Evolutionary conservation across 768 basidiomycete genomes (phyloP).

Genomic region (Roridomyces roridus): DNA sequence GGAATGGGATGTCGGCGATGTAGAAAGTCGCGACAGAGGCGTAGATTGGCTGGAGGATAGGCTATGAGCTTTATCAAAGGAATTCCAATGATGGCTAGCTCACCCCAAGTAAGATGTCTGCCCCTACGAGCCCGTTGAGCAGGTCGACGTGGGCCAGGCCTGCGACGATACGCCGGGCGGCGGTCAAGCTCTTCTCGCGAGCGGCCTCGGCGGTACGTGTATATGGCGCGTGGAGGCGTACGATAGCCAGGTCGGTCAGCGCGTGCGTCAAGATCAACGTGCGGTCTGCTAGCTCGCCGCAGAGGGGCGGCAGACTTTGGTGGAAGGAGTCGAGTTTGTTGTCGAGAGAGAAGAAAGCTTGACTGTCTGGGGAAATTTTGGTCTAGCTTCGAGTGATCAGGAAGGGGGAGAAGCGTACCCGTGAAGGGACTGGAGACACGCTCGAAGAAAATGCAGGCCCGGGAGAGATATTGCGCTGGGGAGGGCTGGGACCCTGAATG

Average conservation of each 20-base stretch:
- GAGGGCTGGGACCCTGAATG: no score
- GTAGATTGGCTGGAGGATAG: background rate
- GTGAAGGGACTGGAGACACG: no score
- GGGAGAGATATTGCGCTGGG: no score
- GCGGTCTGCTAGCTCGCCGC: background rate
- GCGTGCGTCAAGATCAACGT: background rate
- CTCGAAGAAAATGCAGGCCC: no score
- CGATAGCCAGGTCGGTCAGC: conserved; percentile 3
- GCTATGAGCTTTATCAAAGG: background rate
- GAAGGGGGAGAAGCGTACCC: no score
- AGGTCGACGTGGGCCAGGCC: background rate
- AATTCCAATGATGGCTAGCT: no score
- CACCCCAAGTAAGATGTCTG: background rate
- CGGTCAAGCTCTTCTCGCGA: background rate
- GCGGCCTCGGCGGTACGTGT: background rate
- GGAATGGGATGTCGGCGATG: background rate
- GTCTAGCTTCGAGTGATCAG: no score
- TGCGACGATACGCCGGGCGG: background rate
- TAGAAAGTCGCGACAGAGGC: background rate
- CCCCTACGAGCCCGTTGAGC: background rate
- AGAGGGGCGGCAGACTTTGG: no score
- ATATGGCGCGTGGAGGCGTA: conserved; percentile 4
- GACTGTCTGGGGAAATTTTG: no score
- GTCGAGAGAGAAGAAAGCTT: no score
- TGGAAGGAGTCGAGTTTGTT: no score